phyloP scores from a whole-genome alignment of 75 land plant genomes.

The Selaginella tamariscina region DNA sequence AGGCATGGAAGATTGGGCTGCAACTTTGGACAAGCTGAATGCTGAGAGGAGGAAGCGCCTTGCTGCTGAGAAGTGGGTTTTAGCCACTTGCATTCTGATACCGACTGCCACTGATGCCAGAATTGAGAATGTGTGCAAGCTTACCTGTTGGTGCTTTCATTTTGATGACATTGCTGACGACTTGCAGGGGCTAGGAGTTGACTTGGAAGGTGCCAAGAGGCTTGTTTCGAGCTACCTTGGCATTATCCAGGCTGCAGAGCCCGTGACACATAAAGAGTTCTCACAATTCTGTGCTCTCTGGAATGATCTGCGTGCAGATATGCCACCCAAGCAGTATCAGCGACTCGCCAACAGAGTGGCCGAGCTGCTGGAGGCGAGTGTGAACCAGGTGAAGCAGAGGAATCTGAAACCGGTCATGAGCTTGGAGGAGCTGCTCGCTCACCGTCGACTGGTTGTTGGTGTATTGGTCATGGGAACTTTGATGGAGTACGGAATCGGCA shows the following conservation, averaged over 20 bases:
- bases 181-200: background rate
- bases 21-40: background rate
- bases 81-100: background rate
- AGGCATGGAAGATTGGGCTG: slow-evolving; percentile 1
- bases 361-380: background rate
- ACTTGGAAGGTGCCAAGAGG: slow-evolving; percentile 1
- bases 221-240: background rate
- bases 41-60: background rate
- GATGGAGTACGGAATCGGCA: background rate
- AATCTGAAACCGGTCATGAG: background rate
- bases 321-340: background rate
- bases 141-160: background rate
- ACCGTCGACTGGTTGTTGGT: background rate
- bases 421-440: slow-evolving; percentile 1
- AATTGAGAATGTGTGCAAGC: slow-evolving; percentile 1
- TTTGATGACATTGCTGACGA: background rate
- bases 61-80: background rate
- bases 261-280: background rate
- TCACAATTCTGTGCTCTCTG: background rate
- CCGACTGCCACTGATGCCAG: background rate
- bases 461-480: background rate
- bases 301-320: slow-evolving; percentile 1
- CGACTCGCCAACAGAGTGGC: background rate
- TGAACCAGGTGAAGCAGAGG: background rate
- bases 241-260: background rate